A percentile compares a stretch with the other conserved stretches of the same genome.
phyloP scores from a whole-genome alignment of 2,329 filamentous ascomycete genomes.

The Beauveria brongniartii region DNA sequence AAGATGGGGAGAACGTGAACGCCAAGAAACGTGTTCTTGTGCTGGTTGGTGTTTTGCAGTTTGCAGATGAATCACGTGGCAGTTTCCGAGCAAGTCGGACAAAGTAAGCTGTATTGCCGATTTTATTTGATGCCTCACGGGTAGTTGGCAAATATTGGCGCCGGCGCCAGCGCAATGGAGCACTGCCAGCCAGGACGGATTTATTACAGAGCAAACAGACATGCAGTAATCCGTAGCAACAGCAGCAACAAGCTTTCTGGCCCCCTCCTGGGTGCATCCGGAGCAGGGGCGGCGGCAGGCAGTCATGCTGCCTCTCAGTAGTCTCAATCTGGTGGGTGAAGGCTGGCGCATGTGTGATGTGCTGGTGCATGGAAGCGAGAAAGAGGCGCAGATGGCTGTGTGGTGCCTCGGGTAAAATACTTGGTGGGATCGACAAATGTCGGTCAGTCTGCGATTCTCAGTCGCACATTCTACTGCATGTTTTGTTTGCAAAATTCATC shows the following conservation, averaged over 20 bases:
- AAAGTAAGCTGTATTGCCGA: too few species aligned
- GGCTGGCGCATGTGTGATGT: not conserved
- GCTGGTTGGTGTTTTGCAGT: not conserved
- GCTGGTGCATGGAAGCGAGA: not conserved
- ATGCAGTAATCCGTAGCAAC: not conserved
- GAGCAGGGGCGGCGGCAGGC: not conserved
- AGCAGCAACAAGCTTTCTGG: constrained; percentile 7
- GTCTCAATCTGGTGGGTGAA: not conserved
- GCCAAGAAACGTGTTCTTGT: not conserved
- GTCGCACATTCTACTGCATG: too few species aligned
- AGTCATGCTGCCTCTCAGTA: not conserved
- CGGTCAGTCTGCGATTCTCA: too few species aligned
- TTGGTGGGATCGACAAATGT: too few species aligned
- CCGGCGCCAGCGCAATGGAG: too few species aligned
- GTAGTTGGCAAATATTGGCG: not conserved
- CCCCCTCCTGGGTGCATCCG: not conserved
- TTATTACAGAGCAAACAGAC: not conserved
- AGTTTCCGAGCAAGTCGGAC: not conserved
- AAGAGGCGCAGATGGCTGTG: not conserved
- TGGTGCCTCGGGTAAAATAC: not conserved
- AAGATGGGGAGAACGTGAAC: not conserved
- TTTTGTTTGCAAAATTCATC: too few species aligned
- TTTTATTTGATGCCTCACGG: not conserved
- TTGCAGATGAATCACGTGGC: not conserved
- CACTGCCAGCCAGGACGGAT: not conserved